Evolutionary conservation across 164 flowering plant species (phyloP).

Genomic region (Stephania cephalantha): DNA sequence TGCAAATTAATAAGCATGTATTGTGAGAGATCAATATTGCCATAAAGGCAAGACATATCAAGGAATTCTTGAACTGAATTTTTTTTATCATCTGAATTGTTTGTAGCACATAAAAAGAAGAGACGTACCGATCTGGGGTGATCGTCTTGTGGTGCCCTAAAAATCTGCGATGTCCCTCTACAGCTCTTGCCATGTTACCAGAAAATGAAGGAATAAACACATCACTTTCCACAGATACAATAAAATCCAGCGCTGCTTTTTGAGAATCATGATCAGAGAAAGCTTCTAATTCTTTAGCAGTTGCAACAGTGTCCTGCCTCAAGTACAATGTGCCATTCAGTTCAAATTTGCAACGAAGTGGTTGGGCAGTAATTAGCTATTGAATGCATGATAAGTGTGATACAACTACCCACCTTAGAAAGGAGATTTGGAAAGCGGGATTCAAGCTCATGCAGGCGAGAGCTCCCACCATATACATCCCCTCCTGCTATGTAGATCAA

Average conservation of each 20-base stretch:
- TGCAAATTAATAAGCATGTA: background rate
- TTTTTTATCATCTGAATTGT: background rate
- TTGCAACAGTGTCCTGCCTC: constrained; percentile 77
- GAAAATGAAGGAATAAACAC: constrained; percentile 84
- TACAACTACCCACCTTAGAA: constrained; percentile 52
- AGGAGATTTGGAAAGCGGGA: constrained; percentile 74
- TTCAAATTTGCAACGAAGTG: background rate
- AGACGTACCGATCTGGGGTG: constrained; percentile 75
- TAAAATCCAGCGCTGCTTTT: constrained; percentile 88
- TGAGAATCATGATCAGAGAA: constrained; percentile 81
- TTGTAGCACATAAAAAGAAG: background rate
- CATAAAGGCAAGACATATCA: background rate
- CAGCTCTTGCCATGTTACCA: constrained; percentile 98
- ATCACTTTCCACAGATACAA: constrained; percentile 81
- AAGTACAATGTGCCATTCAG: constrained; percentile 2
- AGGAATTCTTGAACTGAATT: background rate
- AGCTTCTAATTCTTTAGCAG: constrained; percentile 48
- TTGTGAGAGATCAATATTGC: background rate
- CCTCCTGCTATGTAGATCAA: constrained; percentile 91
- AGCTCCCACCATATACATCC: constrained; percentile 80
- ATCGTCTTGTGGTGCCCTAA: constrained; percentile 82
- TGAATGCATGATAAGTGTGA: background rate
- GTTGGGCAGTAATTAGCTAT: background rate
- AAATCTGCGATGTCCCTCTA: constrained; percentile 94
- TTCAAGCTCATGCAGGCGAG: constrained; percentile 59